phyloP scores from a whole-genome alignment of 1,139 yeast species.

The Blastobotrys serpentis region DNA sequence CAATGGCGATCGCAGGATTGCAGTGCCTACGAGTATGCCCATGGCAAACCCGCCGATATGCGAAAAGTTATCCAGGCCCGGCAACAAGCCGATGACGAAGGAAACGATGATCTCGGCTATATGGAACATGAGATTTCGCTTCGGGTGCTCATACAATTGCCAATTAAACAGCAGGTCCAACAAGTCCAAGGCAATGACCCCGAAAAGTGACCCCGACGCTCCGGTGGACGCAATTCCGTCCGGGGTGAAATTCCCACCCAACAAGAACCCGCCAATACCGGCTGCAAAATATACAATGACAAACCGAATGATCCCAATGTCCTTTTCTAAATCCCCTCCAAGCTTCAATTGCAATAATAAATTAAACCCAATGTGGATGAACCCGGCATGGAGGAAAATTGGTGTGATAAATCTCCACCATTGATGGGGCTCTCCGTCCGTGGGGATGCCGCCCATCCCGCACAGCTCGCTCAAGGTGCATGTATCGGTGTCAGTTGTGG shows the following conservation, averaged over 20 bases:
- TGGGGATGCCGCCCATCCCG: conserved; percentile 56
- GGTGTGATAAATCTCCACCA: conserved; percentile 73
- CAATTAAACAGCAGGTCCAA: conserved; percentile 55
- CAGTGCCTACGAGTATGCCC: conserved; percentile 55
- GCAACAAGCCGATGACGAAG: conserved; percentile 64
- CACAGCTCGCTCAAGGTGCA: conserved; percentile 61
- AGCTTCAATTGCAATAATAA: conserved; percentile 58
- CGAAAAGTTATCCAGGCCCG: conserved; percentile 74
- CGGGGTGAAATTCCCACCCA: conserved; percentile 74
- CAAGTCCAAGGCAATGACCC: conserved; percentile 63
- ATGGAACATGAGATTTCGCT: conserved; percentile 48
- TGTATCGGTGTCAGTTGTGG: conserved; percentile 52
- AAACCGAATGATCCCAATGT: conserved; percentile 57
- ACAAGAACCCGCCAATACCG: conserved; percentile 66
- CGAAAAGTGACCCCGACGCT: conserved; percentile 74
- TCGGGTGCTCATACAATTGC: conserved; percentile 47
- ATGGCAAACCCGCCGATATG: conserved; percentile 75
- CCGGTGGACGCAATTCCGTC: conserved; percentile 70
- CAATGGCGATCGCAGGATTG: conserved; percentile 60
- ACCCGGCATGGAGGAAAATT: conserved; percentile 75
- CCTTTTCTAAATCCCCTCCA: conserved; percentile 62
- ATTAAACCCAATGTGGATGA: conserved; percentile 67
- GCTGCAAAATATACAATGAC: conserved; percentile 57
- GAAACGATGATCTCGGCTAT: conserved; percentile 58
- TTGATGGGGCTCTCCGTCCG: conserved; percentile 46